Base-by-base conservation (phyloP, 768 basidiomycete species). In the Tulasnella sp. region DNA sequence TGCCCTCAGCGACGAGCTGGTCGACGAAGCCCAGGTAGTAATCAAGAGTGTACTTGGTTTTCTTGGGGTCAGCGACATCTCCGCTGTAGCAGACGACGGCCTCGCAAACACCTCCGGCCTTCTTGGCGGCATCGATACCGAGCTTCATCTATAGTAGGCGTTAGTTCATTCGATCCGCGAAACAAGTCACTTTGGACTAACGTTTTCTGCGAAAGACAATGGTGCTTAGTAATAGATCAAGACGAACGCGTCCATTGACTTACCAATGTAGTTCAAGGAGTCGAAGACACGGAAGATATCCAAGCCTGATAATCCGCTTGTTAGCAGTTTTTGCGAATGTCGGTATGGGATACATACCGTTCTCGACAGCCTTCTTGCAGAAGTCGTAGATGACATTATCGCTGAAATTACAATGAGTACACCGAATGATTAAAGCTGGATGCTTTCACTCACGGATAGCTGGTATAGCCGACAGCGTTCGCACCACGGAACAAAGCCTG, bases 201-300 rank as follows among this genome's bases (percentile, higher is more conserved):
- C 91, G 77, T 93, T 93, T 72, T 92, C 91, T 92, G 76, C 67
- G 69, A 12, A 75, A 73, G 66, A 63, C 47, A 41, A 7, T 8
- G 2, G 26, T 1, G 34, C n/a, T 22, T 36, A 67, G 67, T 14
- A 44, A 59, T 52, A 34, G 17, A 6, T 19, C 16, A 32, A 39
- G n/a, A 62, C 9, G 17, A 62, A 12, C 16, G 17, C 12, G 2
- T 40, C 9, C 6, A 63, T 19, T 16, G 62, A 83, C 88, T 67
- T 81, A 90, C 95, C 96, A 75, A 99, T 90, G 81, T 98, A 99
- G 84, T 99, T 99, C 81, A 99, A 83, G 36, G 97, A 98, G 81
- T 99, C 97, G 77, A 99, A 99, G 69, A 99, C 94, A 78, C 97
- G 88, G 92, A 99, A 99, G 80, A 99, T 99, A 81, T 99, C 97